phyloP scores from a whole-genome alignment of 2,329 filamentous ascomycete species.

The Microascus cirrosus region DNA sequence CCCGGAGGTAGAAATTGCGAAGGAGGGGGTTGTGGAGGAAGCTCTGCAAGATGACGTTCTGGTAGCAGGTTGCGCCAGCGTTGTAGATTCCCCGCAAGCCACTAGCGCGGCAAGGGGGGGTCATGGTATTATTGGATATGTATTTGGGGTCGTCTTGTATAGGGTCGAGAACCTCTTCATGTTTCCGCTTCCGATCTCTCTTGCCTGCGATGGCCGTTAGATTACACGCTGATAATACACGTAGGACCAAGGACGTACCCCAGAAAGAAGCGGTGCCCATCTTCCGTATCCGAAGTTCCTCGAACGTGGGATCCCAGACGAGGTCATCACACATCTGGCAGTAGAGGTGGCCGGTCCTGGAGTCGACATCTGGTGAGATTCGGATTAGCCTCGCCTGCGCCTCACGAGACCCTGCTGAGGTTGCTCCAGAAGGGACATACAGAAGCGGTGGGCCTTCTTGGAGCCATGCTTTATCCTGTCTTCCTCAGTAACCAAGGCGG shows the following conservation, averaged over 20 bases:
- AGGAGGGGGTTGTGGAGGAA: slow-evolving; percentile 90
- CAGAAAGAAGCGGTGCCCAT: slow-evolving; percentile 55
- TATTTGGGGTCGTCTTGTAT: slow-evolving; percentile 64
- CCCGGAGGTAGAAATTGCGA: slow-evolving; percentile 82
- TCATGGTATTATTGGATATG: slow-evolving; percentile 66
- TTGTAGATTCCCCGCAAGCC: slow-evolving; percentile 92
- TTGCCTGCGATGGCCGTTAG: not conserved
- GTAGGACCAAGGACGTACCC: slow-evolving; percentile 31
- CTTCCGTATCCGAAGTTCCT: slow-evolving; percentile 62
- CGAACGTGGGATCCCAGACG: slow-evolving; percentile 71
- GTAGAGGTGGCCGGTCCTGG: slow-evolving; percentile 61
- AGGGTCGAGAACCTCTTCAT: slow-evolving; percentile 58
- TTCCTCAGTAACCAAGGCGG: slow-evolving; percentile 54
- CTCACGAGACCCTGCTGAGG: slow-evolving; percentile 12
- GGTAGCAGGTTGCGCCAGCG: slow-evolving; percentile 96
- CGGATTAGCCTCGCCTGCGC: not conserved
- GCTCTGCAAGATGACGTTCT: slow-evolving; percentile 90
- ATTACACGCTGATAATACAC: not conserved
- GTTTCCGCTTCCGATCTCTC: slow-evolving; percentile 60
- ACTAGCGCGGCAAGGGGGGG: slow-evolving; percentile 73
- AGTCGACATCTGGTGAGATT: slow-evolving; percentile 57
- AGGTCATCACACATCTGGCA: slow-evolving; percentile 76
- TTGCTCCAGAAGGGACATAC: slow-evolving; percentile 28
- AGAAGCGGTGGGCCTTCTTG: slow-evolving; percentile 62
- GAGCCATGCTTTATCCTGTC: slow-evolving; percentile 56